Conservation (phyloP, 2,329 filamentous ascomycete species). For the Elsinoe arachidis region DNA sequence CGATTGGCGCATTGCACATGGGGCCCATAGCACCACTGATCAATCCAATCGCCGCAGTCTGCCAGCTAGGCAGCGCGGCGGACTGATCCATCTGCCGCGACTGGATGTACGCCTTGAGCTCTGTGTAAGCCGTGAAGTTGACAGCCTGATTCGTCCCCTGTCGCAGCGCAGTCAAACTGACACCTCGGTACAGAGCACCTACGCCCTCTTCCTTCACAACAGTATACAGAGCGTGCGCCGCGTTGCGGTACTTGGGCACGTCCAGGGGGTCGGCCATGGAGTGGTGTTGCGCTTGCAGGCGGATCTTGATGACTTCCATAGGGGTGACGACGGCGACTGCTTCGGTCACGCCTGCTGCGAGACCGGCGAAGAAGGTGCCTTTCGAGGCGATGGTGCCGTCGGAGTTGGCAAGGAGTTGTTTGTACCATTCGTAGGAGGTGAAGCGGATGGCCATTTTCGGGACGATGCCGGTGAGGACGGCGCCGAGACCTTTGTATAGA, state of each 20-base stretch:
- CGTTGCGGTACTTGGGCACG: conserved; percentile 93
- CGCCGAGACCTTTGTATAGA: conserved; percentile 96
- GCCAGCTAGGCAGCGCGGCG: conserved; percentile 67
- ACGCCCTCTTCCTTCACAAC: conserved; percentile 86
- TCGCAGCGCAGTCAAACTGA: conserved; percentile 82
- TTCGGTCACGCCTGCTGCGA: conserved; percentile 89
- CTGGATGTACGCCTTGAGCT: conserved; percentile 76
- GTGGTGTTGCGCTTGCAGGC: conserved; percentile 95
- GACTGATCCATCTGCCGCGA: conserved; percentile 61
- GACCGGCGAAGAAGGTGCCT: conserved; percentile 71
- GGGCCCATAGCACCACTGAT: conserved; percentile 92
- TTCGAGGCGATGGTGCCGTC: conserved; percentile 59
- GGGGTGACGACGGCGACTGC: conserved; percentile 93
- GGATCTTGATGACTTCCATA: conserved; percentile 99
- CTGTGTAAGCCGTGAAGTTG: conserved; percentile 96
- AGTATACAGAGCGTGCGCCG: conserved; percentile 73
- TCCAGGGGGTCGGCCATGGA: conserved; percentile 95
- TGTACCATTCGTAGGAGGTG: conserved; percentile 94
- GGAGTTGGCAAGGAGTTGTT: conserved; percentile 66
- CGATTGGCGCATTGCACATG: conserved; percentile 92
- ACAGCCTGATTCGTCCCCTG: conserved; percentile 97
- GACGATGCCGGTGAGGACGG: conserved; percentile 89
- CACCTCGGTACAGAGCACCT: conserved; percentile 82
- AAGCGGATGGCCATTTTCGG: conserved; percentile 99
- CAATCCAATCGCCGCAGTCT: conserved; percentile 84